Evolutionary conservation across 352 stramenopile species (phyloP).

Genomic region (Saprolegnia diclina): DNA sequence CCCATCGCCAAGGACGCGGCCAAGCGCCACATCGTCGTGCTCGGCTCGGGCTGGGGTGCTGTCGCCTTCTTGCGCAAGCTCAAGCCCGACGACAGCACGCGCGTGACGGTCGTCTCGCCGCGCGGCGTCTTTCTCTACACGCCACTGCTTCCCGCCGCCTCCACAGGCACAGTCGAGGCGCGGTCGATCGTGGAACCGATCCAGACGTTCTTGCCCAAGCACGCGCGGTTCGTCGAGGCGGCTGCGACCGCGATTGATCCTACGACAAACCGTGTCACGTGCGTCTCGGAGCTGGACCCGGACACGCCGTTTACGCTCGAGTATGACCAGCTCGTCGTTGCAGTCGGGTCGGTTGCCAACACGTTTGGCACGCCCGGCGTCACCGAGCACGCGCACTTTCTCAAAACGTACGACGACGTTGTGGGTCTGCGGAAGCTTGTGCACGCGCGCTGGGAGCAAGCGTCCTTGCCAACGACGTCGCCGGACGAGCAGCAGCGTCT

Average conservation of each 20-base stretch:
- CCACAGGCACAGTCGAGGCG: slow-evolving; percentile 18
- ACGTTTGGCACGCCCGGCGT: slow-evolving; percentile 24
- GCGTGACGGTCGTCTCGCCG: slow-evolving; percentile 23
- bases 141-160: slow-evolving; percentile 17
- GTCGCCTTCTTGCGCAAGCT: slow-evolving; percentile 24
- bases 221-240: slow-evolving; percentile 16
- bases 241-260: slow-evolving; percentile 14
- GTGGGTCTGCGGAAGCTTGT: background rate
- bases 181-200: slow-evolving; percentile 25
- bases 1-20: background rate
- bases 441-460: slow-evolving; percentile 24
- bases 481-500: slow-evolving; percentile 11
- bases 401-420: slow-evolving; percentile 23
- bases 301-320: background rate
- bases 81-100: slow-evolving; percentile 7
- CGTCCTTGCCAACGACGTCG: slow-evolving; percentile 9
- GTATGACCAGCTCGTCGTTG: slow-evolving; percentile 26
- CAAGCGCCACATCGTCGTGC: slow-evolving; percentile 23
- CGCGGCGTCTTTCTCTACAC: slow-evolving; percentile 24
- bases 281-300: slow-evolving; percentile 12
- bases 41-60: slow-evolving; percentile 24
- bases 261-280: slow-evolving; percentile 8
- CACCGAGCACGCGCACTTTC: slow-evolving; percentile 20
- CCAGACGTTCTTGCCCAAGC: slow-evolving; percentile 9
- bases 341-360: slow-evolving; percentile 22